phyloP scores from a whole-genome alignment of 352 stramenopile genomes.

The Phytophthora pisi region DNA sequence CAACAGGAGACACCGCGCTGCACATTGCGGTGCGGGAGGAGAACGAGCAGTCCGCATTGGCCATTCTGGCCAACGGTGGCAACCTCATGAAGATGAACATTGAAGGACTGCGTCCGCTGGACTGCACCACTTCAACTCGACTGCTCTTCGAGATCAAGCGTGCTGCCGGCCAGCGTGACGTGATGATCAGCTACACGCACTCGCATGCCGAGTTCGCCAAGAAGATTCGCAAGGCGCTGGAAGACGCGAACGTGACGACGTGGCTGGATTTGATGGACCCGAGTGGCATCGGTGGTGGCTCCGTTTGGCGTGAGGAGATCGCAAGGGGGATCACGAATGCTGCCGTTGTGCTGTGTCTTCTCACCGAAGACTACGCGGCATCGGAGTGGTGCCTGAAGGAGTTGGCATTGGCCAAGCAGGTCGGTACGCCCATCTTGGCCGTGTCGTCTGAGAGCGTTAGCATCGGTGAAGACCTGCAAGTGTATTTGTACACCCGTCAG shows the following conservation, averaged over 20 bases:
- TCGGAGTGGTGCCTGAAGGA: conserved; percentile 90
- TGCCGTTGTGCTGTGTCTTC: conserved; percentile 72
- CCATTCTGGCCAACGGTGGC: conserved; percentile 69
- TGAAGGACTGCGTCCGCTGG: conserved; percentile 68
- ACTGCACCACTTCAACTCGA: conserved; percentile 80
- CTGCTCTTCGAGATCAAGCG: conserved; percentile 85
- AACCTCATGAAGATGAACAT: conserved; percentile 81
- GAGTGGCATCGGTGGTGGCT: conserved; percentile 80
- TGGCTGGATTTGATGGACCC: conserved; percentile 89
- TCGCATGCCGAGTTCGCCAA: conserved; percentile 83
- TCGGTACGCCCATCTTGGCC: conserved; percentile 76
- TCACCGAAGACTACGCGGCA: conserved; percentile 80
- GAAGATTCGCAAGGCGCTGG: conserved; percentile 72
- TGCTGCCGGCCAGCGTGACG: conserved; percentile 75
- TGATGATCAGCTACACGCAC: conserved; percentile 91
- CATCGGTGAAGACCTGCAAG: conserved; percentile 78
- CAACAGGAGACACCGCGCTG: conserved; percentile 71
- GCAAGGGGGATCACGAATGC: conserved; percentile 80
- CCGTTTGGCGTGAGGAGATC: conserved; percentile 86
- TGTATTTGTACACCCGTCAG: conserved; percentile 87
- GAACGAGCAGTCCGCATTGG: conserved; percentile 68
- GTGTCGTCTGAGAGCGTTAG: conserved; percentile 70
- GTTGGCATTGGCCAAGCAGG: conserved; percentile 79
- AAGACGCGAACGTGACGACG: conserved; percentile 82
- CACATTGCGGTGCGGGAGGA: conserved; percentile 73